These are phyloP conservation scores for Guillardia theta DNA, from an alignment of 78 protist species.

Conservation along the genomic window DNA sequence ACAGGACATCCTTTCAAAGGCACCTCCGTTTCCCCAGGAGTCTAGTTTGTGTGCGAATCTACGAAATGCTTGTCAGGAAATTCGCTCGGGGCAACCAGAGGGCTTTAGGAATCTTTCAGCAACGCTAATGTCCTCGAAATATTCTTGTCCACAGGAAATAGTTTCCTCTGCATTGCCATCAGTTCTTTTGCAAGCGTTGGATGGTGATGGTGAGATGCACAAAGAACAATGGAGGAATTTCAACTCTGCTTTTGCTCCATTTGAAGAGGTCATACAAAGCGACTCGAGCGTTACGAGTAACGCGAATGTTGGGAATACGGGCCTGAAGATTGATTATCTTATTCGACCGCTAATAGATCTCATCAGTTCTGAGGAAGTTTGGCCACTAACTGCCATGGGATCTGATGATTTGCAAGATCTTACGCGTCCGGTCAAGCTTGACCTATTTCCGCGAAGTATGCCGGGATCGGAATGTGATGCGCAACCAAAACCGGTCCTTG, in stretches of 20 bases:
- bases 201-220: not conserved
- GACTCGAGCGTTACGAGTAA: too few relatives aligned
- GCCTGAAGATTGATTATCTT: not conserved
- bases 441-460: slow-evolving; percentile 8
- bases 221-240: not conserved
- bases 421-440: not conserved
- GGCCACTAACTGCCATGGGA: not conserved
- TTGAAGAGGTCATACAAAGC: too few relatives aligned
- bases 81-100: not conserved
- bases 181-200: not conserved
- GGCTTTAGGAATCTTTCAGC: too few relatives aligned
- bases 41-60: not conserved
- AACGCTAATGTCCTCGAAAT: too few relatives aligned
- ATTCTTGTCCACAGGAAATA: not conserved
- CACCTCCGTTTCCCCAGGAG: not conserved
- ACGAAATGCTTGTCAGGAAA: not conserved
- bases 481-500: too few relatives aligned
- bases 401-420: not conserved
- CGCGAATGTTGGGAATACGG: too few relatives aligned
- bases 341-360: not conserved
- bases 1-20: not conserved
- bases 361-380: not conserved
- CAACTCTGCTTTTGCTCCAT: not conserved
- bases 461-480: too few relatives aligned
- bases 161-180: not conserved